Conservation (phyloP, 2,329 filamentous ascomycete species). For the Diaporthe sp. region DNA sequence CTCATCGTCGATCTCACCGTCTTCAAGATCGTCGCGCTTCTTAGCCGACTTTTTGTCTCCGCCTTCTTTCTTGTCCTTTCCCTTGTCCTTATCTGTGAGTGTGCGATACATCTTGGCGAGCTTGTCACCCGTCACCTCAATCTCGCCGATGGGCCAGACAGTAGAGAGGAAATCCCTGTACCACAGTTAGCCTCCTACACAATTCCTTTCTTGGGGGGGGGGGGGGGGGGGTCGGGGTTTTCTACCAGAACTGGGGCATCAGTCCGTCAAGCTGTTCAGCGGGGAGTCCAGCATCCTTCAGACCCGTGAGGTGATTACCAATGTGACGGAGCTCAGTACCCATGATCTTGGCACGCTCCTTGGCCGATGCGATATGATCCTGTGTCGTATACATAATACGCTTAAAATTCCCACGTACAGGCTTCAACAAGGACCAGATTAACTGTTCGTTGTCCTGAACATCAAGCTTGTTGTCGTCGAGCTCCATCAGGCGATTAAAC, state of each 20-base stretch:
- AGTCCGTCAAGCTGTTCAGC: conserved; percentile 50
- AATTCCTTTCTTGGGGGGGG: neutral
- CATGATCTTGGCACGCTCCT: conserved; percentile 54
- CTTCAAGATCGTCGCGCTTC: conserved; percentile 52
- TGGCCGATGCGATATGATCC: conserved; percentile 49
- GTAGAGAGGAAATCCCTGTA: conserved; percentile 56
- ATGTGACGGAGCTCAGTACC: conserved; percentile 54
- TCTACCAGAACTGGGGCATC: conserved; percentile 55
- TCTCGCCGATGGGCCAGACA: conserved; percentile 56
- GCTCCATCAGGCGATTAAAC: conserved; percentile 55
- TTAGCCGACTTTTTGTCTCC: conserved; percentile 45
- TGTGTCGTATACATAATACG: conserved; percentile 53
- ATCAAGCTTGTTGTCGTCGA: conserved; percentile 54
- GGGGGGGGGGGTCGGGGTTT: conserved; percentile 22
- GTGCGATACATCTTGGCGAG: conserved; percentile 55
- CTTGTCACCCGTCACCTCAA: conserved; percentile 53
- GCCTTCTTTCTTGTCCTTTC: conserved; percentile 44
- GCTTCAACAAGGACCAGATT: conserved; percentile 56
- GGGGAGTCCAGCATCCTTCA: conserved; percentile 50
- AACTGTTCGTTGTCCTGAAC: conserved; percentile 52
- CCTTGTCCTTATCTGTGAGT: conserved; percentile 51
- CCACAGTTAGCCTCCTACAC: conserved; percentile 42
- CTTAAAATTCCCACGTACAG: conserved; percentile 54
- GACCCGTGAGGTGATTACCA: conserved; percentile 53
- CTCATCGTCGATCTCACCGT: conserved; percentile 55